Conservation (phyloP, 2,329 filamentous ascomycete genomes). For the Blumeria graminis region DNA sequence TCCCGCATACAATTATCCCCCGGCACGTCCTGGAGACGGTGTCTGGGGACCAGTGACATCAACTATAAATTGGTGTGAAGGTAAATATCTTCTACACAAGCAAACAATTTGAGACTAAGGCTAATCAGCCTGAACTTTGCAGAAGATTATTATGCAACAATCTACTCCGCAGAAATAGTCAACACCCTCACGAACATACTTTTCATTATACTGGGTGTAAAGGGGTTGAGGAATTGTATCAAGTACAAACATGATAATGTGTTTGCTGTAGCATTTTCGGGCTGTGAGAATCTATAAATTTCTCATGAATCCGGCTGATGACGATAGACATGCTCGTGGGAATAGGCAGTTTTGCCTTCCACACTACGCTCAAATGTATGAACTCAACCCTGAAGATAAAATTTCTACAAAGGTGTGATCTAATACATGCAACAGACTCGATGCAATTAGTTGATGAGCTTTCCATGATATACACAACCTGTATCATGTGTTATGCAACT, state of each 20-base stretch:
- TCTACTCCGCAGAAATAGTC: conserved; percentile 53
- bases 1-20: conserved; percentile 15
- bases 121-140: neutral
- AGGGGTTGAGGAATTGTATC: conserved; percentile 51
- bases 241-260: conserved; percentile 49
- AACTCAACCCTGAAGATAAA: neutral
- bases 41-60: conserved; percentile 16
- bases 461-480: conserved; percentile 43
- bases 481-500: conserved; percentile 43
- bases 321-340: conserved; percentile 16
- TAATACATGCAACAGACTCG: conserved; percentile 23
- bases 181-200: conserved; percentile 63
- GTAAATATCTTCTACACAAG: conserved; percentile 22
- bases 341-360: conserved; percentile 18
- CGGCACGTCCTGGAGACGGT: conserved; percentile 10
- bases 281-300: conserved; percentile 10
- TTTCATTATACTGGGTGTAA: conserved; percentile 55
- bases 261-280: conserved; percentile 40
- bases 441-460: conserved; percentile 50
- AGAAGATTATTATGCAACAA: conserved; percentile 53
- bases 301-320: neutral
- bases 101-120: conserved; percentile 1
- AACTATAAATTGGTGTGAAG: conserved; percentile 49
- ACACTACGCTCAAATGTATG: conserved; percentile 19
- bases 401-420: neutral